phyloP scores from a whole-genome alignment of 148 eudicot species.

The Rhododendron ovatum region DNA sequence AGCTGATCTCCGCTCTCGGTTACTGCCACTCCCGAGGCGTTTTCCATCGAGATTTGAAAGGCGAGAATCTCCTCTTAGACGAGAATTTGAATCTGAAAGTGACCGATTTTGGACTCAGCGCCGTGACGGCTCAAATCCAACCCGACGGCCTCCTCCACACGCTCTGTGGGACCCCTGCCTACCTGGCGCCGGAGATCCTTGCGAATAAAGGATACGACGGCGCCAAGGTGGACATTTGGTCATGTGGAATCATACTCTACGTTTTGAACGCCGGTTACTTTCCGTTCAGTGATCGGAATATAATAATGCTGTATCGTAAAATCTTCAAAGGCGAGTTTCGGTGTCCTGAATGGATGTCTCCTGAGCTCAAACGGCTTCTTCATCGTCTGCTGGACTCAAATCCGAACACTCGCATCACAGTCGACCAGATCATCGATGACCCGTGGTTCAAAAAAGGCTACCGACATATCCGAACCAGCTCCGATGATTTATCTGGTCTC shows the following conservation, averaged over 20 bases:
- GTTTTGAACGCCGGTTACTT: conserved; percentile 60
- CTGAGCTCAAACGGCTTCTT: conserved; percentile 39
- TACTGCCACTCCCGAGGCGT: conserved; percentile 64
- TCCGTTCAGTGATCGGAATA: conserved; percentile 63
- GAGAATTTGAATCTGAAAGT: conserved; percentile 54
- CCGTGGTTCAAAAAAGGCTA: conserved; percentile 64
- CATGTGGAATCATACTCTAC: conserved; percentile 63
- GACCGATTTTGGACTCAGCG: conserved; percentile 64
- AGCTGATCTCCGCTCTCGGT: conserved; percentile 55
- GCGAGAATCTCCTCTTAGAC: conserved; percentile 59
- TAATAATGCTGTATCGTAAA: conserved; percentile 39
- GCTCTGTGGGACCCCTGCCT: conserved; percentile 78
- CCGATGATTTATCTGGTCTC: neutral
- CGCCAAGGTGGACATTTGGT: conserved; percentile 63
- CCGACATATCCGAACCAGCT: conserved; percentile 9
- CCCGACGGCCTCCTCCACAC: conserved; percentile 57
- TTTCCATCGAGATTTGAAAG: conserved; percentile 68
- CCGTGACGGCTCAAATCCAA: conserved; percentile 36
- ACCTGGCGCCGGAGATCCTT: conserved; percentile 75
- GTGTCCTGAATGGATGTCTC: conserved; percentile 60
- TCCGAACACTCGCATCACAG: conserved; percentile 48
- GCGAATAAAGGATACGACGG: conserved; percentile 74
- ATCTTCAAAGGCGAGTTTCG: conserved; percentile 62
- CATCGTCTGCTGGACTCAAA: conserved; percentile 53
- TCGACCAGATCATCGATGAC: conserved; percentile 45